Conservation (phyloP, 148 eudicot species). For the Nepenthes mirabilis region DNA sequence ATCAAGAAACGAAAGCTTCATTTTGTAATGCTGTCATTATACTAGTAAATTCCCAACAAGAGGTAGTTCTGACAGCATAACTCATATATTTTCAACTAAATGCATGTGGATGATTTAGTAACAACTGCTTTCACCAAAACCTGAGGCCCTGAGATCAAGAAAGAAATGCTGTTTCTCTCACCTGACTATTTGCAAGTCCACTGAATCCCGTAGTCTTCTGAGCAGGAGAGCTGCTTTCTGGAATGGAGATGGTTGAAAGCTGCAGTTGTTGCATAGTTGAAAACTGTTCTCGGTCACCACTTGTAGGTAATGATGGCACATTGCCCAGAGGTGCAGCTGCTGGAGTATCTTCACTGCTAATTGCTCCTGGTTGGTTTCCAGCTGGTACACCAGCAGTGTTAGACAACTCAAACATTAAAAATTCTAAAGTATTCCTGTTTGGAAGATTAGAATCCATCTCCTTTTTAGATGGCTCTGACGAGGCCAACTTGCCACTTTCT, state of each 20-base stretch:
- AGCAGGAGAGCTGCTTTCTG: slow-evolving; percentile 13
- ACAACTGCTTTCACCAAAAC: background rate
- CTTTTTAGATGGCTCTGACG: slow-evolving; percentile 12
- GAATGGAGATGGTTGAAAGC: slow-evolving; percentile 5
- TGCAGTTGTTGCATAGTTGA: slow-evolving; percentile 9
- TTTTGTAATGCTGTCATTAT: background rate
- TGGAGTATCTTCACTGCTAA: slow-evolving; percentile 2
- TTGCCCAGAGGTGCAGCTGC: slow-evolving; percentile 12
- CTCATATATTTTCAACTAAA: too few species aligned
- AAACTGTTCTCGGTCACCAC: slow-evolving; percentile 5
- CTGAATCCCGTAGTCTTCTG: slow-evolving; percentile 10
- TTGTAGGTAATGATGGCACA: slow-evolving; percentile 4
- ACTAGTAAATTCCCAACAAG: background rate
- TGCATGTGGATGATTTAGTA: background rate
- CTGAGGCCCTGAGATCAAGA: background rate
- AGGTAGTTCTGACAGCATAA: too few species aligned
- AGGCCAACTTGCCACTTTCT: slow-evolving; percentile 13
- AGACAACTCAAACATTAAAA: slow-evolving; percentile 38
- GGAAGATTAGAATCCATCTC: slow-evolving; percentile 15
- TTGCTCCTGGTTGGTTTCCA: slow-evolving; percentile 5
- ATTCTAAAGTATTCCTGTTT: slow-evolving; percentile 36
- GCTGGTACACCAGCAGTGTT: slow-evolving; percentile 19
- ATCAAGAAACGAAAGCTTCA: background rate
- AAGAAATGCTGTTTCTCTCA: slow-evolving; percentile 1
- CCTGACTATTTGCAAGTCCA: slow-evolving; percentile 26